phyloP scores from a whole-genome alignment of 202 grass and related monocot species.

The Hordeum pubiflorum region DNA sequence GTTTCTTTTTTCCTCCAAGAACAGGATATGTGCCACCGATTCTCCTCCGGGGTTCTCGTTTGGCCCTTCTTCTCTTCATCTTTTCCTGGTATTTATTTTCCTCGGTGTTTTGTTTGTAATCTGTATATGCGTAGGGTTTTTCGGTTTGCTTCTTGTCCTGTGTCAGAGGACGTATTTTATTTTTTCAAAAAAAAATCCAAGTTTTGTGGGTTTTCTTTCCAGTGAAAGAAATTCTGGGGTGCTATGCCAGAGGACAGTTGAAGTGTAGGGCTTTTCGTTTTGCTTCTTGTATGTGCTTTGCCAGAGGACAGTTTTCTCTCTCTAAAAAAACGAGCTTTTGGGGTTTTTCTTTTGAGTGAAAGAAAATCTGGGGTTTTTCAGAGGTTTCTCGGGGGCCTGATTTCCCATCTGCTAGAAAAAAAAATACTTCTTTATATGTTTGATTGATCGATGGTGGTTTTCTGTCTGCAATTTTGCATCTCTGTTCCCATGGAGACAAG shows the following conservation, averaged over 20 bases:
- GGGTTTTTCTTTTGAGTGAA: background rate
- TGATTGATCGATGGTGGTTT: background rate
- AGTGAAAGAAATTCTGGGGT: background rate
- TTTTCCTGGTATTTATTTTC: background rate
- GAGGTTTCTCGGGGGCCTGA: slow-evolving; percentile 1
- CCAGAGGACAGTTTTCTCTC: background rate
- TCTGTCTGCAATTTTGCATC: background rate
- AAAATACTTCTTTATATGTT: background rate
- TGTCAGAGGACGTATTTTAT: background rate
- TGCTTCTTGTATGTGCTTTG: background rate
- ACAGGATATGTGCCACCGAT: background rate
- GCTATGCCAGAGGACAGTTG: background rate
- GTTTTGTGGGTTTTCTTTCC: background rate
- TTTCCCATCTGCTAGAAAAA: background rate
- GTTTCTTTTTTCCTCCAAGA: background rate
- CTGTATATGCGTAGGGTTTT: background rate
- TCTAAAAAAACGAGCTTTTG: background rate
- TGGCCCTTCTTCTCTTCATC: no score
- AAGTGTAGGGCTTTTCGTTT: background rate
- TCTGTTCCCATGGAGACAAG: background rate
- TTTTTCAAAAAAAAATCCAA: background rate
- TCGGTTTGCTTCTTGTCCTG: background rate
- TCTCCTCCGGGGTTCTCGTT: background rate
- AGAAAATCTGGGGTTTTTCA: background rate
- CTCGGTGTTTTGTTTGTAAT: background rate